Conservation (phyloP, 2,329 filamentous ascomycete genomes). For the Colletotrichum orchidophilum region DNA sequence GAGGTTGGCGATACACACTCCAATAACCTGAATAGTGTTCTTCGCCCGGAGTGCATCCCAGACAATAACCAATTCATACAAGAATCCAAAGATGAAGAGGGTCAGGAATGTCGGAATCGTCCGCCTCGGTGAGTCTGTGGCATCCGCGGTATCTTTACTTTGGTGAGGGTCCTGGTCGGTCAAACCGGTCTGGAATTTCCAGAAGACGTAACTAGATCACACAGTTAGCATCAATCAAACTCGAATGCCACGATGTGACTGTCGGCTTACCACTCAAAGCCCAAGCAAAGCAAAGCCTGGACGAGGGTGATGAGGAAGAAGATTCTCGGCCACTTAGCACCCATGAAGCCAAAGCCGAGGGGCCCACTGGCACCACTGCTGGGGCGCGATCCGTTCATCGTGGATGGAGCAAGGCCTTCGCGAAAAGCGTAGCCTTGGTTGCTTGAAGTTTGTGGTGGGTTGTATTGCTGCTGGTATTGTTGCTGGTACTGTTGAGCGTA, state of each 20-base stretch:
- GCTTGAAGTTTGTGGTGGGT: constrained; percentile 38
- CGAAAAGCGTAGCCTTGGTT: constrained; percentile 44
- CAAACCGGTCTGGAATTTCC: constrained; percentile 77
- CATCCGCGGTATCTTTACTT: constrained; percentile 50
- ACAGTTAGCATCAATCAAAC: not conserved
- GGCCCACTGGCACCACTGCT: constrained; percentile 34
- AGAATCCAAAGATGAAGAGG: constrained; percentile 95
- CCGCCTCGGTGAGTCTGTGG: constrained; percentile 64
- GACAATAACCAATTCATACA: constrained; percentile 89
- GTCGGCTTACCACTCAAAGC: constrained; percentile 81
- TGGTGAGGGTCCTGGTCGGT: constrained; percentile 29
- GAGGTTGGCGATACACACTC: constrained; percentile 90
- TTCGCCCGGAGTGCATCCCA: constrained; percentile 95
- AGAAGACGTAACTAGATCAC: constrained; percentile 85
- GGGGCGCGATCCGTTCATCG: constrained; percentile 37
- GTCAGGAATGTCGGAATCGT: constrained; percentile 95
- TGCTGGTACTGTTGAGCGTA: constrained; percentile 38
- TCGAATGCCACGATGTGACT: not conserved
- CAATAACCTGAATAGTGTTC: constrained; percentile 98
- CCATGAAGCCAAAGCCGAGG: constrained; percentile 74
- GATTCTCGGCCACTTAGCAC: constrained; percentile 86
- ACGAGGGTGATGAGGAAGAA: constrained; percentile 79
- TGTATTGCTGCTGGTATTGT: constrained; percentile 34
- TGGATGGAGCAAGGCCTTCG: constrained; percentile 47
- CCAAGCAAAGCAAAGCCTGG: constrained; percentile 84